Evolutionary conservation across 345 rosid genomes (phyloP).

Genomic region (thale cress (Arabidopsis thaliana)): DNA sequence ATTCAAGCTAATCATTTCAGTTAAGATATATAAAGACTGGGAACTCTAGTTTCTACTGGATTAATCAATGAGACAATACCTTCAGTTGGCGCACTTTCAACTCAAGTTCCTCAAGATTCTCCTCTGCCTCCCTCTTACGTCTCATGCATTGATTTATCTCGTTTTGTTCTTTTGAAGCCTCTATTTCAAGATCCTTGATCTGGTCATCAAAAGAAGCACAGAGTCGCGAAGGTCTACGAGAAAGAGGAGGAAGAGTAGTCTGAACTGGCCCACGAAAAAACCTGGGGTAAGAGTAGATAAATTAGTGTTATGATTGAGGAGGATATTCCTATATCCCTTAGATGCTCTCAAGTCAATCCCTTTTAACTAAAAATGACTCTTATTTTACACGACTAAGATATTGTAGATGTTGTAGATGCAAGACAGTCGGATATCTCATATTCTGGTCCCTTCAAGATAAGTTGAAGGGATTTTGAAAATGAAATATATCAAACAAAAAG

Average conservation of each 20-base stretch:
- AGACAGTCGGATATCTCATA: neutral
- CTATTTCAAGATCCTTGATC: slow-evolving; percentile 66
- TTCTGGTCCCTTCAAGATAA: neutral
- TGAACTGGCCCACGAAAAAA: slow-evolving; percentile 86
- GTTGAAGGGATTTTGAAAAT: neutral
- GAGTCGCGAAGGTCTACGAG: slow-evolving; percentile 69
- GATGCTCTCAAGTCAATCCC: slow-evolving; percentile 4
- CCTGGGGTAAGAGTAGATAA: slow-evolving; percentile 52
- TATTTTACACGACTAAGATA: neutral
- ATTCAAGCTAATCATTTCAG: slow-evolving; percentile 23
- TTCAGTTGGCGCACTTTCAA: slow-evolving; percentile 50
- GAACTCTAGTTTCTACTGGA: slow-evolving; percentile 14
- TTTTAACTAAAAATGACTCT: neutral
- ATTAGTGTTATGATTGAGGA: slow-evolving; percentile 14
- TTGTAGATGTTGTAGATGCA: slow-evolving; percentile 7
- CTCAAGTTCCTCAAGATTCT: slow-evolving; percentile 55
- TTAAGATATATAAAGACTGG: slow-evolving; percentile 15
- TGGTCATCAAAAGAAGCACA: slow-evolving; percentile 83
- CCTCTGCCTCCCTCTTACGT: slow-evolving; percentile 65
- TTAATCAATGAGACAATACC: slow-evolving; percentile 49
- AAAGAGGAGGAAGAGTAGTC: slow-evolving; percentile 75
- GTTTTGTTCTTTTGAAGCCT: slow-evolving; percentile 42
- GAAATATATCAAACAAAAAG: neutral
- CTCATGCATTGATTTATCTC: slow-evolving; percentile 57
- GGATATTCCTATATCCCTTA: slow-evolving; percentile 1